Percentiles rank a stretch among this genome's conserved stretches.
Conservation (phyloP, 306 rosid genomes). For the Hylodesmum podocarpum region DNA sequence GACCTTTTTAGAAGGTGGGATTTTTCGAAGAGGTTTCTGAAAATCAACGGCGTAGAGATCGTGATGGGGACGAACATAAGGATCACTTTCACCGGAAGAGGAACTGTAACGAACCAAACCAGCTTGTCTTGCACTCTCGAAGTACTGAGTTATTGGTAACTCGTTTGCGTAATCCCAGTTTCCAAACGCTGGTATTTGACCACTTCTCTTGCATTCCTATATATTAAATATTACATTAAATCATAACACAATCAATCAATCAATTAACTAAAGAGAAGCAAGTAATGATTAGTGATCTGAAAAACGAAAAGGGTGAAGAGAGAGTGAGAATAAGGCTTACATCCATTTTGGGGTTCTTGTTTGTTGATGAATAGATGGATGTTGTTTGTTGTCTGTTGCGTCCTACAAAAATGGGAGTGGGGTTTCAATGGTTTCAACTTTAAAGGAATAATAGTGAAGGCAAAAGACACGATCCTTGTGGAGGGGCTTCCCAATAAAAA, state of each 20-base stretch:
- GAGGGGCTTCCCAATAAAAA: conserved; percentile 20
- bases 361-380: no score
- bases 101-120: conserved; percentile 83
- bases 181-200: conserved; percentile 86
- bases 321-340: conserved; percentile 8
- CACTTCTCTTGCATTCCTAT: conserved; percentile 65
- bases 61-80: conserved; percentile 36
- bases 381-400: no score
- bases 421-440: not conserved
- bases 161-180: conserved; percentile 88
- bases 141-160: conserved; percentile 89
- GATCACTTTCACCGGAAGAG: conserved; percentile 68
- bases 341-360: conserved; percentile 24
- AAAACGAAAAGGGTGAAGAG: not conserved
- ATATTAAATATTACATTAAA: no score
- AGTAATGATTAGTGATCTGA: not conserved
- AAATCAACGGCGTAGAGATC: conserved; percentile 63
- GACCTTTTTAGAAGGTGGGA: conserved; percentile 53
- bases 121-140: conserved; percentile 82
- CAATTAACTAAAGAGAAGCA: no score
- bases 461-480: not conserved
- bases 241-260: not conserved
- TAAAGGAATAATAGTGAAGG: not conserved
- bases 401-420: not conserved
- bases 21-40: conserved; percentile 36